Conservation (phyloP, 768 basidiomycete species). For the Hypholoma fasciculare region DNA sequence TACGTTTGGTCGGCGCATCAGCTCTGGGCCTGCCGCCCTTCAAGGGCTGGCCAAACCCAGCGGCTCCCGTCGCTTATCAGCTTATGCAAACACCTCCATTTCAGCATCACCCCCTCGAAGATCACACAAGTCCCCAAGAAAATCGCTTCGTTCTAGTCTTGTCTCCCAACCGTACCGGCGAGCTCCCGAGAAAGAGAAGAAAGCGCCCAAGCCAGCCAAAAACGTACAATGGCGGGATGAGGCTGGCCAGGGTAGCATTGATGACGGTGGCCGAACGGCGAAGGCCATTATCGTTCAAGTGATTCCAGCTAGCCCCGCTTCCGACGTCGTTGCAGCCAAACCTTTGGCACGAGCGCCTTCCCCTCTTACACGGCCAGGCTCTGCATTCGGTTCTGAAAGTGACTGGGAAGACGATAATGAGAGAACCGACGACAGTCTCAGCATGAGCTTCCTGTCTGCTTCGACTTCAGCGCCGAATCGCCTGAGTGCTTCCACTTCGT, state of each 20-base stretch:
- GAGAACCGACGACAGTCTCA: constrained; percentile 77
- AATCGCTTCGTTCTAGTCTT: constrained; percentile 69
- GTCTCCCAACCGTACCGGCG: constrained; percentile 60
- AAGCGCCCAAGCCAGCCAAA: constrained; percentile 57
- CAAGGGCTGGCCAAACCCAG: constrained; percentile 24
- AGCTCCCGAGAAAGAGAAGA: constrained; percentile 64
- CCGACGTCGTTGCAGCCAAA: constrained; percentile 22
- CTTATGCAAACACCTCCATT: constrained; percentile 38
- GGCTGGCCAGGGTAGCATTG: constrained; percentile 78
- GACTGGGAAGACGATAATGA: constrained; percentile 92
- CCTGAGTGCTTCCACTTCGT: constrained; percentile 26
- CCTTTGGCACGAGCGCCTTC: constrained; percentile 24
- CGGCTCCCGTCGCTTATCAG: constrained; percentile 39
- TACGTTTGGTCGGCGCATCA: constrained; percentile 47
- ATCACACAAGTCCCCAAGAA: constrained; percentile 62
- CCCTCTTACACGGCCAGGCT: constrained; percentile 41
- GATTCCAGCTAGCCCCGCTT: constrained; percentile 44
- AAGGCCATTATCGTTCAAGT: constrained; percentile 34
- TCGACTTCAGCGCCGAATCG: constrained; percentile 34
- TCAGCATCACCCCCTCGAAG: constrained; percentile 57
- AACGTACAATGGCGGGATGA: constrained; percentile 89
- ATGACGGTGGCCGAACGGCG: constrained; percentile 52
- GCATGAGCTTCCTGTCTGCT: constrained; percentile 50
- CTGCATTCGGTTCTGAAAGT: constrained; percentile 67
- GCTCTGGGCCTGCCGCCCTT: constrained; percentile 48